phyloP scores from a whole-genome alignment of 2,329 filamentous ascomycete species.

The Remersonia thermophila region DNA sequence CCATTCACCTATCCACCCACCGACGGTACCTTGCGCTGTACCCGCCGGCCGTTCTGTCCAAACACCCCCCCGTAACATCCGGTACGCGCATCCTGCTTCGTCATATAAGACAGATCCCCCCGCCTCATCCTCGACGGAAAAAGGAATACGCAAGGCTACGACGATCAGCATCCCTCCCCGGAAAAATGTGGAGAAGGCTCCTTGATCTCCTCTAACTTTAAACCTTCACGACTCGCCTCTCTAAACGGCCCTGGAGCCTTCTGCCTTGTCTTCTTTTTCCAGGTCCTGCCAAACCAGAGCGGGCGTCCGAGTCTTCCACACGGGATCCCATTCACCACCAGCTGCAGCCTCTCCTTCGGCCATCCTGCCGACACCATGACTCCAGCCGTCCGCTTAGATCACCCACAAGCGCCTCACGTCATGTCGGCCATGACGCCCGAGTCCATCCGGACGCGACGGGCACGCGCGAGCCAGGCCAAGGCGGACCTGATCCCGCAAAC shows the following conservation, averaged over 20 bases:
- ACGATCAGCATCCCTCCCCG: background rate
- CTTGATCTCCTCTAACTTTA: conserved; percentile 15
- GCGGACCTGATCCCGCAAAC: conserved; percentile 30
- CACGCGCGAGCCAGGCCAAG: conserved; percentile 37
- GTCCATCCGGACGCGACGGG: conserved; percentile 27
- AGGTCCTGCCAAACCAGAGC: too few species aligned
- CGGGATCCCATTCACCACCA: too few species aligned
- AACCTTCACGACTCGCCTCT: conserved; percentile 7
- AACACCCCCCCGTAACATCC: conserved; percentile 1
- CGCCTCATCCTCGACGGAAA: too few species aligned
- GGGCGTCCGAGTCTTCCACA: too few species aligned
- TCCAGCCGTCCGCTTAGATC: conserved; percentile 4
- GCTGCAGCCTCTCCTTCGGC: conserved; percentile 1
- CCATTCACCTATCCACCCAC: conserved; percentile 12
- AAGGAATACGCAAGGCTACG: too few species aligned
- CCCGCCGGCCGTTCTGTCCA: too few species aligned
- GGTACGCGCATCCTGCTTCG: conserved; percentile 2
- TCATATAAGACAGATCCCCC: conserved; percentile 5
- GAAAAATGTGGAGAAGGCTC: conserved; percentile 21
- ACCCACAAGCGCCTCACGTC: conserved; percentile 17
- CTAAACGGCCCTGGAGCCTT: conserved; percentile 7
- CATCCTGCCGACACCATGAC: conserved; percentile 9
- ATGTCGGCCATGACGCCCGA: conserved; percentile 30
- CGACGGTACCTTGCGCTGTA: conserved; percentile 3
- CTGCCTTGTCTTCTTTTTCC: conserved; percentile 10